Evolutionary conservation across 2,329 filamentous ascomycete genomes (phyloP).

Genomic region (Colletotrichum chlorophyti): DNA sequence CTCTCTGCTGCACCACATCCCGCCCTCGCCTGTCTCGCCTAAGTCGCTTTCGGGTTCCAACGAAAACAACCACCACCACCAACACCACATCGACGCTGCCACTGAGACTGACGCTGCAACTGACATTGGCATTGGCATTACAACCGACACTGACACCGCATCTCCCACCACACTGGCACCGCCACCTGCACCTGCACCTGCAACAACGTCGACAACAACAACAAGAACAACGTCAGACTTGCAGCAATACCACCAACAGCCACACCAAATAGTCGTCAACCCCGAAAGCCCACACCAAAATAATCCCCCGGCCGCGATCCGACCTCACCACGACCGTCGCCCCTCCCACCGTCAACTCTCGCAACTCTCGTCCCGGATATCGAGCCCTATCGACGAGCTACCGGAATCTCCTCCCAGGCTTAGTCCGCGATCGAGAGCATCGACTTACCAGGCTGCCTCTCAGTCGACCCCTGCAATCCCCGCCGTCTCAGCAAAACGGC

Average conservation of each 20-base stretch:
- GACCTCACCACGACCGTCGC: constrained; percentile 14
- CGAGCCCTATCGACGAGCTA: constrained; percentile 23
- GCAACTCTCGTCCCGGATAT: constrained; percentile 30
- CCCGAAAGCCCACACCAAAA: constrained; percentile 18
- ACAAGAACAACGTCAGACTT: constrained; percentile 24
- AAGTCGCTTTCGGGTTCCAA: constrained; percentile 33
- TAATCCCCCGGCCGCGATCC: constrained; percentile 12
- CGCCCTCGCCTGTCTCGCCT: constrained; percentile 49
- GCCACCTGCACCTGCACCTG: background rate
- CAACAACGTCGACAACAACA: too few relatives aligned
- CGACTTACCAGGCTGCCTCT: constrained; percentile 44
- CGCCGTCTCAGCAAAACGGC: constrained; percentile 37
- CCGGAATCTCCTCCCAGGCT: constrained; percentile 30
- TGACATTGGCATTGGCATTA: constrained; percentile 3
- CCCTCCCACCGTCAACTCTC: constrained; percentile 27
- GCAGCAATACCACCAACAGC: constrained; percentile 11
- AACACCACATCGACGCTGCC: background rate
- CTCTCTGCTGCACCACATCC: constrained; percentile 44
- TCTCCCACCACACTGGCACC: background rate
- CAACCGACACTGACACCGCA: constrained; percentile 2
- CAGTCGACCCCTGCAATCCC: constrained; percentile 30
- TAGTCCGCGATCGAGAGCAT: constrained; percentile 39
- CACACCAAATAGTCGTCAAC: constrained; percentile 3
- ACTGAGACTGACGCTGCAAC: constrained; percentile 2
- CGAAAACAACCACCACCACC: constrained; percentile 28